Evolutionary conservation across 2,329 filamentous ascomycete species (phyloP).

Genomic region (Metarhizium humberi): DNA sequence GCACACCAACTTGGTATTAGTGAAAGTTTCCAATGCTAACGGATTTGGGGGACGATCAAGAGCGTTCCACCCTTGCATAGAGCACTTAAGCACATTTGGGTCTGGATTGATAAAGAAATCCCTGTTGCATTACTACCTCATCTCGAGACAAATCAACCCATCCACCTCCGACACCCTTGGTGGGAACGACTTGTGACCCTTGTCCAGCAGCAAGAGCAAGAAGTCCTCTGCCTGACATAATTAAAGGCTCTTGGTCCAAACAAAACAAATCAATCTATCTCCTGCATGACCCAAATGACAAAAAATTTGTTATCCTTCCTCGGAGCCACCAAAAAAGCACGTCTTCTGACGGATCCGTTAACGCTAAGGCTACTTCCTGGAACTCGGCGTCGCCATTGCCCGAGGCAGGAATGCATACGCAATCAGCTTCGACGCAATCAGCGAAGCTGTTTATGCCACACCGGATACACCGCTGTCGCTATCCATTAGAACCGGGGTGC

Average conservation of each 20-base stretch:
- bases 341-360: not conserved
- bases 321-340: not conserved
- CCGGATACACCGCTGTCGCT: constrained; percentile 29
- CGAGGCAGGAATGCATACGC: not conserved
- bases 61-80: constrained; percentile 29
- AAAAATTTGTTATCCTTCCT: not conserved
- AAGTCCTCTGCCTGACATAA: constrained; percentile 30
- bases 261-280: not conserved
- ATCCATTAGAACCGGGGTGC: constrained; percentile 22
- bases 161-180: constrained; percentile 25
- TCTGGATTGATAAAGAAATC: constrained; percentile 23
- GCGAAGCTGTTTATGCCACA: constrained; percentile 4
- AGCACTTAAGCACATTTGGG: constrained; percentile 23
- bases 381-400: not conserved
- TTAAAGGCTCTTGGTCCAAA: not conserved
- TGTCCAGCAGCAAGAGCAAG: constrained; percentile 21
- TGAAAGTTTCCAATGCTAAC: not conserved
- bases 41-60: constrained; percentile 12
- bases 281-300: not conserved
- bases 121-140: constrained; percentile 8
- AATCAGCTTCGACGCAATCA: not conserved
- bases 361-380: not conserved
- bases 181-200: constrained; percentile 29
- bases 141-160: constrained; percentile 10
- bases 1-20: constrained; percentile 10